These are phyloP conservation scores for Nigrospora osmanthi DNA, from an alignment of 2,329 filamentous ascomycete species.

Conservation along the genomic window DNA sequence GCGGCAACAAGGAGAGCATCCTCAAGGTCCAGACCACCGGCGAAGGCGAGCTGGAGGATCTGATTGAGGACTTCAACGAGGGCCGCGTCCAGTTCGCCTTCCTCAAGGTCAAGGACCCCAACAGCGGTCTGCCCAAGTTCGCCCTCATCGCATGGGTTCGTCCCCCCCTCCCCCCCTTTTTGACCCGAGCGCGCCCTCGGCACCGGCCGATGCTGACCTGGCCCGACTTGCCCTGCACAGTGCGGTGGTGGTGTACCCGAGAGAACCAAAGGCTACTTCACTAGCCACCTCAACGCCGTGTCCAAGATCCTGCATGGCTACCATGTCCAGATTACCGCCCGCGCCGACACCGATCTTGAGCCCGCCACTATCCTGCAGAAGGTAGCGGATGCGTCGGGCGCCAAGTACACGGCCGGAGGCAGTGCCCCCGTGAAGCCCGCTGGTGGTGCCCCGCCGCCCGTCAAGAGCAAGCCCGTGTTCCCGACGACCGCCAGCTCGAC, in stretches of 20 bases:
- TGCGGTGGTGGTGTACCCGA: constrained; percentile 98
- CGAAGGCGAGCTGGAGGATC: constrained; percentile 83
- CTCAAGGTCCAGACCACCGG: constrained; percentile 90
- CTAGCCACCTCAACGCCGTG: constrained; percentile 82
- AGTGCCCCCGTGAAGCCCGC: constrained; percentile 40
- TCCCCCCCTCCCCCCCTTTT: constrained; percentile 5
- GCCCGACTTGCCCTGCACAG: constrained; percentile 20
- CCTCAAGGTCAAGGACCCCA: constrained; percentile 92
- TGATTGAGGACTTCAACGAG: constrained; percentile 95
- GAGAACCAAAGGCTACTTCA: constrained; percentile 96
- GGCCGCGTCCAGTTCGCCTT: constrained; percentile 96
- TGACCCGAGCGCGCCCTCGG: too few relatives aligned
- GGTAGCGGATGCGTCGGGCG: constrained; percentile 86
- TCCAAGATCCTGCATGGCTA: constrained; percentile 93
- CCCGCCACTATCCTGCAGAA: constrained; percentile 87
- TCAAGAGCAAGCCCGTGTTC: constrained; percentile 86
- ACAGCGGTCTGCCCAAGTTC: constrained; percentile 80
- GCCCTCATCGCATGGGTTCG: constrained; percentile 82
- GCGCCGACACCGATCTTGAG: constrained; percentile 81
- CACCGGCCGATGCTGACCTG: too few relatives aligned
- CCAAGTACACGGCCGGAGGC: constrained; percentile 77
- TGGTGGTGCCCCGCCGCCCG: constrained; percentile 56
- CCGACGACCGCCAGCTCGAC: constrained; percentile 65
- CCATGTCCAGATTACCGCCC: constrained; percentile 94
- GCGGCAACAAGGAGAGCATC: constrained; percentile 81